phyloP scores from a whole-genome alignment of 306 rosid species.

The Corylus heterophylla region DNA sequence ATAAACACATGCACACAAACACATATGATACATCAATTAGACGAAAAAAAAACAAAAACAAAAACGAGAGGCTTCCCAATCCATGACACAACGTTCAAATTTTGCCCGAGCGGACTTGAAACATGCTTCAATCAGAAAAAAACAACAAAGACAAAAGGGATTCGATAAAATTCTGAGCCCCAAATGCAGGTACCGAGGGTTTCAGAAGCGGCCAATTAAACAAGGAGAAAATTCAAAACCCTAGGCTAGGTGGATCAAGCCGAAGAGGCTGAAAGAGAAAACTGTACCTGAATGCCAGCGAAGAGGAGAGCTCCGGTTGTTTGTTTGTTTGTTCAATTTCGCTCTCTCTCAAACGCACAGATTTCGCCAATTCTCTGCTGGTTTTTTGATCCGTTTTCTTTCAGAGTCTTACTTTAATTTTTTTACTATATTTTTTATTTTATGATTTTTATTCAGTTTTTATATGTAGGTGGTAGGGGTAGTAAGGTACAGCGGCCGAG shows the following conservation, averaged over 20 bases:
- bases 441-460: neutral
- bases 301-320: neutral
- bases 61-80: neutral
- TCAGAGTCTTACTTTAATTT: neutral
- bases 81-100: neutral
- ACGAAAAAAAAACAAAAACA: neutral
- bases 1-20: neutral
- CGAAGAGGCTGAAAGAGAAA: neutral
- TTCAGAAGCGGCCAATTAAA: conserved; percentile 19
- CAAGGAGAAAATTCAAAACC: conserved; percentile 18
- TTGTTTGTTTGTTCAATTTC: conserved; percentile 15
- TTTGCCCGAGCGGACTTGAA: neutral
- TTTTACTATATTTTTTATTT: neutral
- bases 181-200: conserved; percentile 15
- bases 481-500: neutral
- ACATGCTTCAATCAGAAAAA: neutral
- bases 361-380: conserved; percentile 25
- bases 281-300: neutral
- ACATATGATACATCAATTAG: neutral
- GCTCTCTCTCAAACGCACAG: conserved; percentile 7
- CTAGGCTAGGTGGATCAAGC: conserved; percentile 27
- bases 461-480: neutral
- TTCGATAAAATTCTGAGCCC: neutral
- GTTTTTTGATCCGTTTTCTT: neutral
- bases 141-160: neutral